Evolutionary conservation across 1,284 basidiomycete genomes (phyloP).

Genomic region (Microbotryomycetes sp.): DNA sequence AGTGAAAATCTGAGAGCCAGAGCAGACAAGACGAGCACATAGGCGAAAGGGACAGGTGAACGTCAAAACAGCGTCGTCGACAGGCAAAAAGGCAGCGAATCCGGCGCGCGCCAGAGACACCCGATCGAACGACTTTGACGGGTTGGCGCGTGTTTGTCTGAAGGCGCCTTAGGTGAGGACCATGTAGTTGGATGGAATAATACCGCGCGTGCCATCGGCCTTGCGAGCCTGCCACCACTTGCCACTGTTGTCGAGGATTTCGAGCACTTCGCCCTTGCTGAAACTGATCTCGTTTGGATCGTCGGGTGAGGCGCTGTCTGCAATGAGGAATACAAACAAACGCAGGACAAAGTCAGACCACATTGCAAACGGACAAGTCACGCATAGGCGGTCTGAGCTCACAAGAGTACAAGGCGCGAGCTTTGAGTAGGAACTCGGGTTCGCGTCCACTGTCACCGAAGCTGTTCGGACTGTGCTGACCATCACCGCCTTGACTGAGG

Average conservation of each 20-base stretch:
- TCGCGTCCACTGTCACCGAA: constrained; percentile 2
- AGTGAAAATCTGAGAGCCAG: no score
- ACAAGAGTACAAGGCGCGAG: constrained; percentile 84
- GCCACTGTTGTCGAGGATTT: constrained; percentile 80
- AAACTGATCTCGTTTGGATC: constrained; percentile 97
- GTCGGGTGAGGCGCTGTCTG: constrained; percentile 83
- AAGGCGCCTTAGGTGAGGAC: constrained; percentile 18
- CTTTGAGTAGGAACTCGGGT: constrained; percentile 52
- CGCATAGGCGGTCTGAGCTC: constrained; percentile 47
- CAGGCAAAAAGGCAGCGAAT: no score
- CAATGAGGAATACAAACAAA: constrained; percentile 20
- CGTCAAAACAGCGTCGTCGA: no score
- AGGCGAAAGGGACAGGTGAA: no score
- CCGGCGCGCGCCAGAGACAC: no score
- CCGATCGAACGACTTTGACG: no score
- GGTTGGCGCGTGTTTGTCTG: no score
- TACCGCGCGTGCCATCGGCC: constrained; percentile 71
- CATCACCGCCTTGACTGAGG: constrained; percentile 11
- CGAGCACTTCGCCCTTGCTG: constrained; percentile 83
- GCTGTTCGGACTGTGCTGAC: constrained; percentile 1
- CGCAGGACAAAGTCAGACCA: background rate
- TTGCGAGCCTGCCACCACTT: constrained; percentile 80
- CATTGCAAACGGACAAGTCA: background rate
- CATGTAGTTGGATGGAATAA: constrained; percentile 46
- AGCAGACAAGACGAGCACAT: no score